phyloP scores from a whole-genome alignment of 495 filamentous ascomycete species.

The Cudoniella acicularis region DNA sequence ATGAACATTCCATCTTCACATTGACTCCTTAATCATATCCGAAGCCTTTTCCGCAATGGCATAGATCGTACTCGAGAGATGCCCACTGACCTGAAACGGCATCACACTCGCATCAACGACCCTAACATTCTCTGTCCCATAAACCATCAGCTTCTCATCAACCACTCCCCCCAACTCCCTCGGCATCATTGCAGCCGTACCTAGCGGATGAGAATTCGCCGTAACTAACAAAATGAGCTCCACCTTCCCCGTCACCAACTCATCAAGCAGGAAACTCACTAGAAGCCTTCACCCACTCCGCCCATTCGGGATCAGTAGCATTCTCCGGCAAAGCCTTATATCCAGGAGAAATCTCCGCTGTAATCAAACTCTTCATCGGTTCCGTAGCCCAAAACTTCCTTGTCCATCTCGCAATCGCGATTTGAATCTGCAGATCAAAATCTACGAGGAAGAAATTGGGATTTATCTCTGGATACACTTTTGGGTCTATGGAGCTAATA shows the following conservation, averaged over 20 bases:
- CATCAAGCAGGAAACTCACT: constrained; percentile 8
- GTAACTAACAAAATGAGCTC: neutral
- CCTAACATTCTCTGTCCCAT: constrained; percentile 43
- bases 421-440: constrained; percentile 13
- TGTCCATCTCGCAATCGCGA: constrained; percentile 22
- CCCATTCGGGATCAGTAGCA: constrained; percentile 31
- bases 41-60: constrained; percentile 54
- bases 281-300: constrained; percentile 17
- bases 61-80: constrained; percentile 49
- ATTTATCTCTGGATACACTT: constrained; percentile 40
- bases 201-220: constrained; percentile 7
- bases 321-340: constrained; percentile 22
- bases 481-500: constrained; percentile 37
- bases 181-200: constrained; percentile 21
- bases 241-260: neutral
- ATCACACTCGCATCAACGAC: constrained; percentile 53
- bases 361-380: constrained; percentile 20
- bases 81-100: constrained; percentile 45
- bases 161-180: constrained; percentile 41
- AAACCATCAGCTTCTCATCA: constrained; percentile 47
- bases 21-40: constrained; percentile 42
- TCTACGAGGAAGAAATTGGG: constrained; percentile 27
- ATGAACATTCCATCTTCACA: too few species aligned
- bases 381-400: constrained; percentile 27
- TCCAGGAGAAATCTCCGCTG: constrained; percentile 13